A percentile compares a stretch with the other conserved stretches of the same genome.
Conservation (phyloP, 2,329 filamentous ascomycete species). For the Microsporum canis region DNA sequence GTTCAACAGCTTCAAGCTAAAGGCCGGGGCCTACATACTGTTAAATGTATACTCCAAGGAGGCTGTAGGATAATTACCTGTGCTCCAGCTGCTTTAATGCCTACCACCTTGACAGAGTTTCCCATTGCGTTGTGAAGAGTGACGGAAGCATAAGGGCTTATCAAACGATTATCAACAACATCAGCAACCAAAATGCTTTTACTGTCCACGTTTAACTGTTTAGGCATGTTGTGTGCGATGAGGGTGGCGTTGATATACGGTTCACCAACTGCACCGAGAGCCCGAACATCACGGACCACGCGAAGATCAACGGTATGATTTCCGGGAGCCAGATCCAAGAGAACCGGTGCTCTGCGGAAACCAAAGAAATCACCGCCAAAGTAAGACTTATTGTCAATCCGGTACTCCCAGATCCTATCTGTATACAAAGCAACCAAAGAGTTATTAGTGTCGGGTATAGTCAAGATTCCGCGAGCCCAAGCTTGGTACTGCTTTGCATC, state of each 20-base stretch:
- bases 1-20: background rate
- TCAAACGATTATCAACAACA: conserved; percentile 38
- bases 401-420: conserved; percentile 42
- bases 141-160: conserved; percentile 40
- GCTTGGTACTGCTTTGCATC: conserved; percentile 48
- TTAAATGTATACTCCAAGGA: background rate
- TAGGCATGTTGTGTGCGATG: conserved; percentile 21
- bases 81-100: conserved; percentile 11
- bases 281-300: conserved; percentile 45
- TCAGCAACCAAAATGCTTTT: conserved; percentile 40
- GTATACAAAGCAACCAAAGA: conserved; percentile 34
- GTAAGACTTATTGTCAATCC: conserved; percentile 41
- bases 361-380: conserved; percentile 49
- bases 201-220: conserved; percentile 22
- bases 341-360: conserved; percentile 40
- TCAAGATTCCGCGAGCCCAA: conserved; percentile 44
- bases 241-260: conserved; percentile 37
- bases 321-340: conserved; percentile 41
- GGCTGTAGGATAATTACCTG: background rate
- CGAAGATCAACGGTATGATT: conserved; percentile 42
- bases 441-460: conserved; percentile 23
- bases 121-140: conserved; percentile 37
- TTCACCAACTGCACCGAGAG: conserved; percentile 42
- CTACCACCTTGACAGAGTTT: conserved; percentile 15
- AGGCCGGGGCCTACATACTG: background rate